Percentiles rank a stretch among this genome's conserved stretches.
Evolutionary conservation across 768 basidiomycete species (phyloP).

Genomic region (Termitomyces sp.): DNA sequence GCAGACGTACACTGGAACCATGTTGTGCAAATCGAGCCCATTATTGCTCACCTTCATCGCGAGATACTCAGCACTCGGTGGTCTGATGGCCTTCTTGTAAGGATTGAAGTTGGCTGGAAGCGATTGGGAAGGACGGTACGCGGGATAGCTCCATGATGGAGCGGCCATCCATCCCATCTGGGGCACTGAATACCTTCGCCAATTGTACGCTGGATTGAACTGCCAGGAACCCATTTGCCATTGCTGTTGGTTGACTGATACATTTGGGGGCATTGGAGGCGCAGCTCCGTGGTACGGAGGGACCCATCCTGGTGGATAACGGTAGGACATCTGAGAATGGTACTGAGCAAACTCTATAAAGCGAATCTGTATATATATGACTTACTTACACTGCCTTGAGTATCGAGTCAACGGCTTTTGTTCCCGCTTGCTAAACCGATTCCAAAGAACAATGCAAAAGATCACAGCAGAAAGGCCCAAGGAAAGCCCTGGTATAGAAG

Average conservation of each 20-base stretch:
- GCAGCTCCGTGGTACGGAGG: conserved; percentile 48
- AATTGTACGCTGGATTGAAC: conserved; percentile 41
- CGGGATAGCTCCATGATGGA: conserved; percentile 31
- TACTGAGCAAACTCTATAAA: neutral
- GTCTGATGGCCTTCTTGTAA: conserved; percentile 59
- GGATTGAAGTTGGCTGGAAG: conserved; percentile 43
- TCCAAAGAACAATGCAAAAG: neutral
- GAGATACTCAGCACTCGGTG: conserved; percentile 65
- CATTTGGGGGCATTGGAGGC: conserved; percentile 54
- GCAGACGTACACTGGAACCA: conserved; percentile 58
- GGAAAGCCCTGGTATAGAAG: neutral
- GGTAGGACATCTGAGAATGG: conserved; percentile 3
- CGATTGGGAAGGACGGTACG: conserved; percentile 19
- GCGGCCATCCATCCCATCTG: conserved; percentile 37
- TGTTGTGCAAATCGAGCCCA: conserved; percentile 60
- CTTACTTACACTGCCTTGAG: conserved; percentile 8
- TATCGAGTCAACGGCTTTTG: neutral
- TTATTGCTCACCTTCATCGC: conserved; percentile 56
- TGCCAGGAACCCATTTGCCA: conserved; percentile 57
- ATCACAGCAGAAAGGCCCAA: neutral
- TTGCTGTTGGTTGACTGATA: conserved; percentile 39
- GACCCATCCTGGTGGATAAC: conserved; percentile 17
- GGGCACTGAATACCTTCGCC: conserved; percentile 23
- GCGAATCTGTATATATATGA: neutral
- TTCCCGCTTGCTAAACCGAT: neutral